phyloP scores from a whole-genome alignment of 2,329 filamentous ascomycete genomes.

The Penicillium sp. region DNA sequence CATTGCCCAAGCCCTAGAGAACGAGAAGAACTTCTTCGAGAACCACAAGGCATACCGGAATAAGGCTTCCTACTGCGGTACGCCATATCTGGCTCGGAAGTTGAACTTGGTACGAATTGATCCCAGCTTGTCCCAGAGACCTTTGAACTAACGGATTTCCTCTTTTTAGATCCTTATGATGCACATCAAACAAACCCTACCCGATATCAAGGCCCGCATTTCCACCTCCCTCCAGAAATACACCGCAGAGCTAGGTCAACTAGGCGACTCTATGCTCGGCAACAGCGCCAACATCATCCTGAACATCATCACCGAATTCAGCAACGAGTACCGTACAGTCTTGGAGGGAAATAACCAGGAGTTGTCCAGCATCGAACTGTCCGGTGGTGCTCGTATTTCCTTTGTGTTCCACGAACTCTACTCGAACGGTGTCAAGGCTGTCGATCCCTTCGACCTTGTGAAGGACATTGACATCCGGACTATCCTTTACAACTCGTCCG shows the following conservation, averaged over 20 bases:
- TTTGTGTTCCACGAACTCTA: slow-evolving; percentile 99
- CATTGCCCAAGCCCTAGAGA: slow-evolving; percentile 85
- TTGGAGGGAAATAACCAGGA: slow-evolving; percentile 96
- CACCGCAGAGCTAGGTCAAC: slow-evolving; percentile 70
- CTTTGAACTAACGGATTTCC: slow-evolving; percentile 26
- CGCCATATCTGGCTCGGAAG: slow-evolving; percentile 93
- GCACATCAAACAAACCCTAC: slow-evolving; percentile 99
- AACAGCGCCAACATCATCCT: slow-evolving; percentile 96
- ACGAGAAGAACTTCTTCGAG: slow-evolving; percentile 96
- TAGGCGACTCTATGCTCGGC: slow-evolving; percentile 92
- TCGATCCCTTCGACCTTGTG: slow-evolving; percentile 95
- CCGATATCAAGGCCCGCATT: slow-evolving; percentile 97
- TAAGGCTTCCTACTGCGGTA: slow-evolving; percentile 98
- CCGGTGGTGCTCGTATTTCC: slow-evolving; percentile 94
- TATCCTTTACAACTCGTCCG: slow-evolving; percentile 98
- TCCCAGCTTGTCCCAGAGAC: neutral
- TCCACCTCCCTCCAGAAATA: slow-evolving; percentile 94
- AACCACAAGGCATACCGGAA: slow-evolving; percentile 98
- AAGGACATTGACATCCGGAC: slow-evolving; percentile 98
- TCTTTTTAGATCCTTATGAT: slow-evolving; percentile 83
- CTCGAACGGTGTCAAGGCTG: slow-evolving; percentile 93
- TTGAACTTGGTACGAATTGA: slow-evolving; percentile 68
- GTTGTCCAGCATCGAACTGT: slow-evolving; percentile 89
- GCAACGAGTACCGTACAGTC: slow-evolving; percentile 94
- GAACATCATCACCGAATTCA: slow-evolving; percentile 98